phyloP scores from a whole-genome alignment of 2,329 filamentous ascomycete species.

The Aspergillus sp. region DNA sequence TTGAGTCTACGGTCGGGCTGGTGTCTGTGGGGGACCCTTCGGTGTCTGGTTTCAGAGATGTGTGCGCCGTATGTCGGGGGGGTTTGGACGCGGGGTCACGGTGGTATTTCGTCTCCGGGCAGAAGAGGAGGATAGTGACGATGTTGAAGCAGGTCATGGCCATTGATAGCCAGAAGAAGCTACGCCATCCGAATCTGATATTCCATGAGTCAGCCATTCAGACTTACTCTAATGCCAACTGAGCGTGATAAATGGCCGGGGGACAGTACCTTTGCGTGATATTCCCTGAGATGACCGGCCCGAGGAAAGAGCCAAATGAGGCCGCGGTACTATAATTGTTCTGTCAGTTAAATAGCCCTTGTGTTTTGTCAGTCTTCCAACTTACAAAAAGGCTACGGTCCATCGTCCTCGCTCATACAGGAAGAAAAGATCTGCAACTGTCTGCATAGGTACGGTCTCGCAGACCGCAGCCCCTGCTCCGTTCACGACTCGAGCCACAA shows the following conservation, averaged over 20 bases:
- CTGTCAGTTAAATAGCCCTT: too few species aligned
- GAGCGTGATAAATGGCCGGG: too few species aligned
- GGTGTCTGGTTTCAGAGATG: neutral
- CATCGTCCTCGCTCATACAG: neutral
- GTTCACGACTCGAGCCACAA: neutral
- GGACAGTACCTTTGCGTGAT: neutral
- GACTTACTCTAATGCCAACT: too few species aligned
- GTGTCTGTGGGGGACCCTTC: neutral
- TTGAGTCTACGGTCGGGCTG: neutral
- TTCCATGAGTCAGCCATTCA: neutral
- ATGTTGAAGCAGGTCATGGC: constrained; percentile 6
- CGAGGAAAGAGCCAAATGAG: neutral
- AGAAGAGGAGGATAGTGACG: neutral
- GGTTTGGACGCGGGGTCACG: neutral
- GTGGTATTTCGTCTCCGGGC: constrained; percentile 8
- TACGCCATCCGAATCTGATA: constrained; percentile 9
- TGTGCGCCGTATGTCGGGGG: neutral
- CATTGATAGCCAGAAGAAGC: constrained; percentile 14
- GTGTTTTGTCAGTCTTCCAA: neutral
- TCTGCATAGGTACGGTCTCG: neutral
- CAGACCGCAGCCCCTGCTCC: neutral
- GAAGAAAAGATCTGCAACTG: neutral
- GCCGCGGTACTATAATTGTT: neutral
- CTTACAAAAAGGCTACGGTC: neutral
- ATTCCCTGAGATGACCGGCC: neutral